These are phyloP conservation scores for Penicillium sp. DNA, from an alignment of 2,329 filamentous ascomycete genomes.

Conservation along the genomic window DNA sequence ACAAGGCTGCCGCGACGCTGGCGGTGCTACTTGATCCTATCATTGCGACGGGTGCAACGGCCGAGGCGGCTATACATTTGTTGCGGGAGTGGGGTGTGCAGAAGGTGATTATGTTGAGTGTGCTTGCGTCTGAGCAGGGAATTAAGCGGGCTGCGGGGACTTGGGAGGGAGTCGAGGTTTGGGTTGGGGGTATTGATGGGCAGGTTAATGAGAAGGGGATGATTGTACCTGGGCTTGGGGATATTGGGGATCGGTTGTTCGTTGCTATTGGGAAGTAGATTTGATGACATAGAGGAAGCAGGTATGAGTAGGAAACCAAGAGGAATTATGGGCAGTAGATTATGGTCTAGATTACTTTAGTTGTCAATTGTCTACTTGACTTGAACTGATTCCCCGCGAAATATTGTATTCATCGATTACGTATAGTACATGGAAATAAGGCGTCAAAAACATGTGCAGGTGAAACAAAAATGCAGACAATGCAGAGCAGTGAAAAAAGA, in stretches of 20 bases:
- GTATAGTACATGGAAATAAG: slow-evolving; percentile 41
- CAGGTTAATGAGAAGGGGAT: slow-evolving; percentile 75
- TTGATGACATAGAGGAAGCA: not conserved
- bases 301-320: too few relatives aligned
- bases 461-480: slow-evolving; percentile 23
- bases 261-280: slow-evolving; percentile 78
- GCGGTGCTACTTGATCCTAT: slow-evolving; percentile 89
- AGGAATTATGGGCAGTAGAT: too few relatives aligned
- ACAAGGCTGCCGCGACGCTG: slow-evolving; percentile 55
- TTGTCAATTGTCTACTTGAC: not conserved
- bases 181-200: slow-evolving; percentile 77
- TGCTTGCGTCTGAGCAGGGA: slow-evolving; percentile 74
- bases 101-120: slow-evolving; percentile 71
- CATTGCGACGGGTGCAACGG: slow-evolving; percentile 90
- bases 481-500: slow-evolving; percentile 18
- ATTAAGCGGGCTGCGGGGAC: slow-evolving; percentile 69
- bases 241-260: slow-evolving; percentile 88
- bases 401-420: slow-evolving; percentile 37
- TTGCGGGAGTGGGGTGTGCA: slow-evolving; percentile 89
- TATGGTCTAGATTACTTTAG: not conserved
- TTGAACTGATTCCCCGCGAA: slow-evolving; percentile 26
- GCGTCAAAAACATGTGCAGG: slow-evolving; percentile 31
- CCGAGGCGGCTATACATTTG: slow-evolving; percentile 84
- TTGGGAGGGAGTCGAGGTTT: slow-evolving; percentile 70
- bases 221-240: slow-evolving; percentile 86